These are phyloP conservation scores for Fereydounia khargensis DNA, from an alignment of 1,284 basidiomycete species.

Conservation along the genomic window DNA sequence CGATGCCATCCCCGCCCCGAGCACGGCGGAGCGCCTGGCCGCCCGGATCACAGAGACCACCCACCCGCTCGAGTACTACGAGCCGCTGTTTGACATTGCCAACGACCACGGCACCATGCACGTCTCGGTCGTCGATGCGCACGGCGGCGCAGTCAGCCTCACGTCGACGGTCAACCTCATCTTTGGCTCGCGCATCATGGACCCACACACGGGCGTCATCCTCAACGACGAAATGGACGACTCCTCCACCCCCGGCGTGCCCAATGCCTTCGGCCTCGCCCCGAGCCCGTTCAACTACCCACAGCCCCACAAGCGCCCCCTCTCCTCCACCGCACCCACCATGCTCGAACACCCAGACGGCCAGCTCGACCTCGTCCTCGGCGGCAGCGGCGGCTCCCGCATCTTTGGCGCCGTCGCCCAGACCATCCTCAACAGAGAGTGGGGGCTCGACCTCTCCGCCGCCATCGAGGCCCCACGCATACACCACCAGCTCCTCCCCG, in stretches of 20 bases:
- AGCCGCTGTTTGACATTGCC: constrained; percentile 55
- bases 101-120: constrained; percentile 59
- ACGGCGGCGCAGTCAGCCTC: constrained; percentile 58
- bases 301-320: constrained; percentile 57
- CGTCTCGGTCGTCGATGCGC: constrained; percentile 57
- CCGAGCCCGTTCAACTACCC: constrained; percentile 58
- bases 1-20: constrained; percentile 23
- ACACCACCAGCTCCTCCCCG: constrained; percentile 70
- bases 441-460: constrained; percentile 73
- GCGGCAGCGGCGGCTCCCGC: constrained; percentile 58
- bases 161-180: constrained; percentile 60
- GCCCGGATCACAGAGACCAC: constrained; percentile 49
- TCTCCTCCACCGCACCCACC: constrained; percentile 57
- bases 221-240: constrained; percentile 61
- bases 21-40: constrained; percentile 43
- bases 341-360: constrained; percentile 57
- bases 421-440: constrained; percentile 75
- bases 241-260: constrained; percentile 57
- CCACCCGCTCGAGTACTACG: constrained; percentile 55
- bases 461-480: constrained; percentile 83
- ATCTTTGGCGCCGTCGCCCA: constrained; percentile 75
- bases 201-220: constrained; percentile 38
- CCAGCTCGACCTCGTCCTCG: constrained; percentile 56
- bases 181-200: constrained; percentile 55
- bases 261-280: constrained; percentile 58